These are phyloP conservation scores for Oryza meyeriana DNA, from an alignment of 176 grass and related monocot species.

Conservation along the genomic window DNA sequence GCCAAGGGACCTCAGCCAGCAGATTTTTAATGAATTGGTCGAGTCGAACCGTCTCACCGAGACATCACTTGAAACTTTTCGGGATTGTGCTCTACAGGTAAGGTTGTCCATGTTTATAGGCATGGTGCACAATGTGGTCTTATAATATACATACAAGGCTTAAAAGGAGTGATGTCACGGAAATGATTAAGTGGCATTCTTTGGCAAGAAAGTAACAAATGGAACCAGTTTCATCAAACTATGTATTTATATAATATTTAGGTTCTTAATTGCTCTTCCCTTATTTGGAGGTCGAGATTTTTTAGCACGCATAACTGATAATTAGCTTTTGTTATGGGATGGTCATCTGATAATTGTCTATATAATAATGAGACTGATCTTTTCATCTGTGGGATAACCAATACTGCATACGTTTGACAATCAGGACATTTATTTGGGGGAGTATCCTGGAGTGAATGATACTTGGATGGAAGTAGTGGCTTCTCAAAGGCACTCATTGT, in stretches of 20 bases:
- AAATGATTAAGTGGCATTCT: neutral
- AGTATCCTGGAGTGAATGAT: conserved; percentile 92
- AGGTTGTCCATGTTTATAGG: conserved; percentile 3
- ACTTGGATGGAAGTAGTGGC: conserved; percentile 80
- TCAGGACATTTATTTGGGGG: conserved; percentile 77
- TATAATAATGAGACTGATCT: neutral
- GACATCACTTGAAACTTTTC: conserved; percentile 53
- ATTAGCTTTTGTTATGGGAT: neutral
- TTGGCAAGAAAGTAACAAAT: neutral
- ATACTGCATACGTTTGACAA: neutral
- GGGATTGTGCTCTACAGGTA: conserved; percentile 85
- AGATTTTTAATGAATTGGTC: conserved; percentile 82
- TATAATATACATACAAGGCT: neutral
- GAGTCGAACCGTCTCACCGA: conserved; percentile 59
- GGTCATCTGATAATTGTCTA: neutral
- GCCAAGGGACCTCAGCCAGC: conserved; percentile 92
- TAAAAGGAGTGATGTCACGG: neutral
- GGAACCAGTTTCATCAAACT: conserved; percentile 2
- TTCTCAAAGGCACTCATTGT: conserved; percentile 81
- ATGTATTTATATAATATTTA: neutral
- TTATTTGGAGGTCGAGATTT: neutral
- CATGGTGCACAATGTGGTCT: neutral
- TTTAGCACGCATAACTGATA: neutral
- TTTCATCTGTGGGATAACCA: neutral
- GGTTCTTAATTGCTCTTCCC: neutral